Conservation (phyloP, 2,329 filamentous ascomycete species). For the Talaromyces sp. region DNA sequence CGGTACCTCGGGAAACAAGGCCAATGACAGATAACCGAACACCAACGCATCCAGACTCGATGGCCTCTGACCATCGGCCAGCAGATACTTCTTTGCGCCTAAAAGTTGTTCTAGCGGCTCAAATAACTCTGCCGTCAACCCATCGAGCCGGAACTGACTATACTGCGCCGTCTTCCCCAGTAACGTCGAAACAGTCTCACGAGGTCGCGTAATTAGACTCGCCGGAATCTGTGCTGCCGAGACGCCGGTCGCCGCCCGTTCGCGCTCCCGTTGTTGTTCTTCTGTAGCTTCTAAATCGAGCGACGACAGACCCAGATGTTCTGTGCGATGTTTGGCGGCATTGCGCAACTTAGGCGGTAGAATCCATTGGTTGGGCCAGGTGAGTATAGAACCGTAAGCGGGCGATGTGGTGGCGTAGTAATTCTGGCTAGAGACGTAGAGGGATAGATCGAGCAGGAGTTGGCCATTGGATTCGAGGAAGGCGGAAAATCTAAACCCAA, state of each 20-base stretch:
- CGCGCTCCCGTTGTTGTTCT: slow-evolving; percentile 38
- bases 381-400: slow-evolving; percentile 72
- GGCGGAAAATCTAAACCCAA: slow-evolving; percentile 47
- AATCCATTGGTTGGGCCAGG: slow-evolving; percentile 85
- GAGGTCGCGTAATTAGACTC: slow-evolving; percentile 53
- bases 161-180: slow-evolving; percentile 66
- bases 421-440: slow-evolving; percentile 88
- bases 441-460: slow-evolving; percentile 75
- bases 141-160: slow-evolving; percentile 71
- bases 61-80: slow-evolving; percentile 48
- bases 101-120: slow-evolving; percentile 65
- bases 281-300: slow-evolving; percentile 58
- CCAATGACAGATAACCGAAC: slow-evolving; percentile 73
- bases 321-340: slow-evolving; percentile 65
- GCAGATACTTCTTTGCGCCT: slow-evolving; percentile 53
- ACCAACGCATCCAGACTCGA: slow-evolving; percentile 73
- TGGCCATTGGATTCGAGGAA: slow-evolving; percentile 73
- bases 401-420: slow-evolving; percentile 74
- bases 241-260: slow-evolving; percentile 36
- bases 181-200: slow-evolving; percentile 58
- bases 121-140: slow-evolving; percentile 67
- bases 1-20: slow-evolving; percentile 60
- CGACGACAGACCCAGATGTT: slow-evolving; percentile 64
- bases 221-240: slow-evolving; percentile 40
- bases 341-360: slow-evolving; percentile 70